Percentiles rank a stretch among this genome's conserved stretches.
Evolutionary conservation across 139 green algal genomes (phyloP).

Genomic region (Coelastrella sp.): DNA sequence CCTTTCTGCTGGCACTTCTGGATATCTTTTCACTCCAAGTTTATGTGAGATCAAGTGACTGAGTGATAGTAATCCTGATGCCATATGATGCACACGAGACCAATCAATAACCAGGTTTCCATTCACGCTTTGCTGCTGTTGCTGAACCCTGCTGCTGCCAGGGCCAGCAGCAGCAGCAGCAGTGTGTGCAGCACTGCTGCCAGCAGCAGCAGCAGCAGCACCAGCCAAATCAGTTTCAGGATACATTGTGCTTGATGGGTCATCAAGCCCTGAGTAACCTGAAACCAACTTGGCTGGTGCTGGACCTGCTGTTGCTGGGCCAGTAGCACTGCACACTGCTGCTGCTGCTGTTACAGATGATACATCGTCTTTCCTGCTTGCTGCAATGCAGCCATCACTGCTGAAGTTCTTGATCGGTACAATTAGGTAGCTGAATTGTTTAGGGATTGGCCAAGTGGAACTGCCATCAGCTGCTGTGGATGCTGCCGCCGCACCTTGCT

Average conservation of each 20-base stretch:
- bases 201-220: neutral
- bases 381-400: neutral
- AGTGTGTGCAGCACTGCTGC: neutral
- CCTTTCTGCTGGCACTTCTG: neutral
- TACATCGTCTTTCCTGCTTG: neutral
- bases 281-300: neutral
- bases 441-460: neutral
- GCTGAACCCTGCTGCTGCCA: neutral
- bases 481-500: neutral
- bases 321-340: neutral
- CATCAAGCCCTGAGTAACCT: neutral
- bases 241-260: neutral
- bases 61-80: neutral
- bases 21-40: neutral
- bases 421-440: slow-evolving; percentile 27
- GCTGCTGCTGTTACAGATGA: slow-evolving; percentile 16
- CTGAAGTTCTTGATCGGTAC: slow-evolving; percentile 1
- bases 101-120: slow-evolving; percentile 1
- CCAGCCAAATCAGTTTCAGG: neutral
- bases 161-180: slow-evolving; percentile 18
- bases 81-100: neutral
- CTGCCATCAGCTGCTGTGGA: neutral
- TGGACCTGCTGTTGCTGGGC: slow-evolving; percentile 12
- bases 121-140: no score
- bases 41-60: neutral